Evolutionary conservation across 352 stramenopile species (phyloP).

Genomic region (Phytophthora aleatoria): DNA sequence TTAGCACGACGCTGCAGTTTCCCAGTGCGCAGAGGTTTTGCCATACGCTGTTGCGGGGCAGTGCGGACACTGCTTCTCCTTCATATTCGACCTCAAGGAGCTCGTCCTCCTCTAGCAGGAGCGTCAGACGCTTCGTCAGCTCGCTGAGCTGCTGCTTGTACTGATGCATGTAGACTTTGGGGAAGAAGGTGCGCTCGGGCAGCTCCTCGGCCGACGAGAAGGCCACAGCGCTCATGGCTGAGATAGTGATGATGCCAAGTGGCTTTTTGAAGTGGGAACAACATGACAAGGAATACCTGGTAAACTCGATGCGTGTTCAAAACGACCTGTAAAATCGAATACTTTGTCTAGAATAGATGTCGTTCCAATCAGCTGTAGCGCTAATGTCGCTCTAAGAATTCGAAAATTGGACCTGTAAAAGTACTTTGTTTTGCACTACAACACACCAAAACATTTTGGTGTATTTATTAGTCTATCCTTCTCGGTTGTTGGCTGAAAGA

Average conservation of each 20-base stretch:
- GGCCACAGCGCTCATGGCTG: constrained; percentile 17
- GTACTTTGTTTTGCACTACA: too few relatives aligned
- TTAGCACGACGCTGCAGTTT: constrained; percentile 54
- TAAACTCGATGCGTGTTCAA: too few relatives aligned
- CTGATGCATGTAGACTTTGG: constrained; percentile 54
- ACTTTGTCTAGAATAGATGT: too few relatives aligned
- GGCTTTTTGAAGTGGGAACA: neutral
- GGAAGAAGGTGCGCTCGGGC: constrained; percentile 57
- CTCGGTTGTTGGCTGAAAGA: too few relatives aligned
- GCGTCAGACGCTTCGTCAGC: constrained; percentile 60
- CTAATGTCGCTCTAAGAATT: too few relatives aligned
- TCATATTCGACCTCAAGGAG: constrained; percentile 49
- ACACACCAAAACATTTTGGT: too few relatives aligned
- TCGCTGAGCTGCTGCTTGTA: constrained; percentile 69
- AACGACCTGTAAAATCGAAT: too few relatives aligned
- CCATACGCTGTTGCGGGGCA: constrained; percentile 61
- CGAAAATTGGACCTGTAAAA: too few relatives aligned
- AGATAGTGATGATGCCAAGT: constrained; percentile 3
- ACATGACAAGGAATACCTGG: neutral
- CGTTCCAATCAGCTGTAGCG: too few relatives aligned
- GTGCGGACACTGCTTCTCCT: constrained; percentile 39
- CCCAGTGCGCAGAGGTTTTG: constrained; percentile 64
- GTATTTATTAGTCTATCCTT: too few relatives aligned
- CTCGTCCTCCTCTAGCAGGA: constrained; percentile 63
- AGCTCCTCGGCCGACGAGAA: constrained; percentile 42